Percentiles rank a stretch among this genome's conserved stretches.
These are phyloP conservation scores for Diaporthe citriasiana DNA, from an alignment of 2,329 filamentous ascomycete species.

Conservation along the genomic window DNA sequence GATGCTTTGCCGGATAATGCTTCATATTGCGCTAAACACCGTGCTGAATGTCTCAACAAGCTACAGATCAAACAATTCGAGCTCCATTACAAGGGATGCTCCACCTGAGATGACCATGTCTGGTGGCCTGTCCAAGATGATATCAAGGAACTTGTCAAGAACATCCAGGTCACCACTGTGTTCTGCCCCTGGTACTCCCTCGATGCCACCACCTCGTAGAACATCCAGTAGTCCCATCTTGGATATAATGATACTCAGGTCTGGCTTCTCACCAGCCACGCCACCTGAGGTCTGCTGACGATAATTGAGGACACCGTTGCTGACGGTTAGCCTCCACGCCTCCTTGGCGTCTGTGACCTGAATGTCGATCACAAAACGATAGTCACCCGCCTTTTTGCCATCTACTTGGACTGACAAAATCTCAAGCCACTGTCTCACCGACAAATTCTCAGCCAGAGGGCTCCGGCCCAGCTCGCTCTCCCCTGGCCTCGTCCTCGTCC, in stretches of 20 bases:
- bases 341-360: conserved; percentile 9
- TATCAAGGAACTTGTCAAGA: conserved; percentile 4
- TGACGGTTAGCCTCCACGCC: conserved; percentile 26
- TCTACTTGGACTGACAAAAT: conserved; percentile 31
- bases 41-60: background rate
- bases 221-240: conserved; percentile 19
- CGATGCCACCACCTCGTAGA: conserved; percentile 17
- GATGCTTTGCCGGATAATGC: background rate
- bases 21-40: background rate
- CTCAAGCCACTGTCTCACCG: conserved; percentile 21
- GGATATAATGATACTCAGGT: background rate
- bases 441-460: conserved; percentile 3
- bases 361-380: conserved; percentile 15
- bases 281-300: background rate
- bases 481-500: conserved; percentile 16
- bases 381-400: background rate
- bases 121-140: background rate
- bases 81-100: background rate
- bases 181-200: conserved; percentile 1
- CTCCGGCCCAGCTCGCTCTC: conserved; percentile 8
- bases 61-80: background rate
- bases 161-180: background rate
- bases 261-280: background rate
- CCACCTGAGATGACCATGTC: background rate
- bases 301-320: conserved; percentile 35